Base-by-base conservation (phyloP, 352 stramenopile species). In the Pythium aphanidermatum region DNA sequence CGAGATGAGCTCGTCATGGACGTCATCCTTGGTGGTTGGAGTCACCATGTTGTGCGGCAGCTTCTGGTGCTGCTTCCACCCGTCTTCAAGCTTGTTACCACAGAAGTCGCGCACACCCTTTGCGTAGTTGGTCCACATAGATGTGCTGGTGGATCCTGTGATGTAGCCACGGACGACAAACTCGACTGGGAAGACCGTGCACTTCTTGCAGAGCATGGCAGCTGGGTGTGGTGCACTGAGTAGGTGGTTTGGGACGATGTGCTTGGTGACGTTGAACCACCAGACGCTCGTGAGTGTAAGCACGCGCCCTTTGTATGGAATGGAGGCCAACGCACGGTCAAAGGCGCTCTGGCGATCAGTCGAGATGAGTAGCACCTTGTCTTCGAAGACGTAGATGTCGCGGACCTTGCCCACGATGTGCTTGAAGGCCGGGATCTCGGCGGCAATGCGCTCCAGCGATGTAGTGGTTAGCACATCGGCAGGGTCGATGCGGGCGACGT, bases 101-200 rank as follows among this genome's bases (percentile, higher is more conserved):
- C 97, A 99, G 68, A 99, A 99, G 29, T 95, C 83, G 36, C 95
- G 82, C 32, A 92, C 57, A 23, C 96, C 96, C 46, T 96, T 93
- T 51, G 86, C 80, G 76, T 99, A 99, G 74, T 99, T 98, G 37
- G 96, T 99, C 96, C 96, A 99, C 71, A 99, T 98, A 23, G 95
- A 98, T 30, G 96, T 99, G 34, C 80, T 96, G 1, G 96, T 99
- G 4, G 92, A 98, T 43, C 96, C 96, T 10, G 94, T 98, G 43
- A 95, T 83, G 97, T 99, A 77, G 30, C 88, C 95, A 55, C 96
- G 85, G 35, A 99, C 95, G 40, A 99, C 97, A 64, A 99, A 99
- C 74, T 99, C 97, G 60, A 99, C 96, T 0, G 96, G 85, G 61
- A 99, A 99, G 10, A 92, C 83, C 21, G 71, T 90, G 68, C 95